These are phyloP conservation scores for Geotrichum carabidarum DNA, from an alignment of 1,139 yeast species.

Conservation along the genomic window DNA sequence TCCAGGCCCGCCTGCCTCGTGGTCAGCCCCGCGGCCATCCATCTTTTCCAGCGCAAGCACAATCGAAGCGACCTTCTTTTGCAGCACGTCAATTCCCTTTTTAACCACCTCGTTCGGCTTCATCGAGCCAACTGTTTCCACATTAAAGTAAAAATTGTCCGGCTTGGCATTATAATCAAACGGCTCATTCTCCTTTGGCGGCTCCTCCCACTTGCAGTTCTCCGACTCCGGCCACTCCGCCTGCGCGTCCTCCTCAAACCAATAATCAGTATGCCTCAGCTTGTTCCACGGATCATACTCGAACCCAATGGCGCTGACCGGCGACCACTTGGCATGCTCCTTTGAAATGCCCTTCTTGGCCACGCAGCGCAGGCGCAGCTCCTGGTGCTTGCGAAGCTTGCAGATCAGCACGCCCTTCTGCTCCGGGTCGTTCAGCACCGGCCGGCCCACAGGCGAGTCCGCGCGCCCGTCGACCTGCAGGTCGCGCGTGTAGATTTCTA, in stretches of 20 bases:
- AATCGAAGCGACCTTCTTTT: conserved; percentile 84
- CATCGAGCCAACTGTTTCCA: conserved; percentile 87
- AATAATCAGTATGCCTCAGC: conserved; percentile 86
- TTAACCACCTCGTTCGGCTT: conserved; percentile 84
- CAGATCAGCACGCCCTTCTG: conserved; percentile 83
- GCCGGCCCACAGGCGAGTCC: conserved; percentile 54
- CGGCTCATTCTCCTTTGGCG: conserved; percentile 80
- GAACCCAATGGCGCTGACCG: conserved; percentile 94
- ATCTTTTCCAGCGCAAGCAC: conserved; percentile 66
- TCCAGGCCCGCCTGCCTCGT: conserved; percentile 7
- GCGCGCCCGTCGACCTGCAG: conserved; percentile 41
- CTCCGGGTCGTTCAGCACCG: conserved; percentile 73
- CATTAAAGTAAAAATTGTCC: conserved; percentile 71
- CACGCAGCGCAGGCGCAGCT: conserved; percentile 78
- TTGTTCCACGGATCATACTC: conserved; percentile 99
- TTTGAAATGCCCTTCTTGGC: conserved; percentile 98
- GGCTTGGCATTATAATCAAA: conserved; percentile 87
- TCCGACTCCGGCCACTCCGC: conserved; percentile 89
- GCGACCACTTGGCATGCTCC: conserved; percentile 98
- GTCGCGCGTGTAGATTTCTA: conserved; percentile 87
- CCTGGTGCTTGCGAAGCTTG: conserved; percentile 90
- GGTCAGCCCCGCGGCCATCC: conserved; percentile 20
- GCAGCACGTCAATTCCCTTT: conserved; percentile 77
- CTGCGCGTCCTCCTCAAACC: conserved; percentile 89
- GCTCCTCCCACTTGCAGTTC: conserved; percentile 94